A percentile compares a stretch with the other conserved stretches of the same genome.
phyloP scores from a whole-genome alignment of 768 basidiomycete species.

The Trametes maxima region DNA sequence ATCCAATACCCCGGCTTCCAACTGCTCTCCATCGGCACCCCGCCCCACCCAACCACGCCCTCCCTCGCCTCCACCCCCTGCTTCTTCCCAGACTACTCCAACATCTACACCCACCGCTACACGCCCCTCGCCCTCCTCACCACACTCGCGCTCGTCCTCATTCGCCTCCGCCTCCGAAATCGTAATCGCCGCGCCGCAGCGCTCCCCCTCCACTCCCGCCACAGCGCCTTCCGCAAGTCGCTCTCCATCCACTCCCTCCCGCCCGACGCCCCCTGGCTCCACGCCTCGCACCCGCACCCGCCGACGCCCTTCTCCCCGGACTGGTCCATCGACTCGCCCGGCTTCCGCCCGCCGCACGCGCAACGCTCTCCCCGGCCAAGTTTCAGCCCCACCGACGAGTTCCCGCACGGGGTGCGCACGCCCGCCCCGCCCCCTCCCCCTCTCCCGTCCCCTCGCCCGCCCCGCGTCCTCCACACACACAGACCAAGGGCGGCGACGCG shows the following conservation, averaged over 20 bases:
- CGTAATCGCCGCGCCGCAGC: slow-evolving; percentile 2
- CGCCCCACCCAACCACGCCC: slow-evolving; percentile 29
- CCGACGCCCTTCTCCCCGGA: slow-evolving; percentile 20
- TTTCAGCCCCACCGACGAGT: slow-evolving; percentile 19
- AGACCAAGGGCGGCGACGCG: not conserved
- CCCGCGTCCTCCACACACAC: not conserved
- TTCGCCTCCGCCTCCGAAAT: slow-evolving; percentile 50
- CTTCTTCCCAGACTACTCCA: slow-evolving; percentile 71
- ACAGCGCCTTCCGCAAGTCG: slow-evolving; percentile 9
- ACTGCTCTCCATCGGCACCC: slow-evolving; percentile 67
- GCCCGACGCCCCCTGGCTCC: slow-evolving; percentile 4
- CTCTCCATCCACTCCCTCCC: slow-evolving; percentile 23
- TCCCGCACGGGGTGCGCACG: slow-evolving; percentile 12
- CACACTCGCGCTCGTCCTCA: slow-evolving; percentile 46
- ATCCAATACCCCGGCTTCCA: slow-evolving; percentile 83
- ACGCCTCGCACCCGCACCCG: not conserved
- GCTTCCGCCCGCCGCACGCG: slow-evolving; percentile 9
- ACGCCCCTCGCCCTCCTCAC: slow-evolving; percentile 62
- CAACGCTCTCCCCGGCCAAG: slow-evolving; percentile 18
- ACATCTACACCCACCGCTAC: slow-evolving; percentile 64
- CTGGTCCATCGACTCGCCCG: slow-evolving; percentile 20
- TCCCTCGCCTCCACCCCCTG: slow-evolving; percentile 72
- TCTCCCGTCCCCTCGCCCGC: not conserved
- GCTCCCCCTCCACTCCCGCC: slow-evolving; percentile 10
- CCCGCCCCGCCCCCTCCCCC: slow-evolving; percentile 1